Percentiles rank a stretch among this genome's conserved stretches.
Evolutionary conservation across 805 yeast genomes (phyloP).

Genomic region (Candida sonorensis): DNA sequence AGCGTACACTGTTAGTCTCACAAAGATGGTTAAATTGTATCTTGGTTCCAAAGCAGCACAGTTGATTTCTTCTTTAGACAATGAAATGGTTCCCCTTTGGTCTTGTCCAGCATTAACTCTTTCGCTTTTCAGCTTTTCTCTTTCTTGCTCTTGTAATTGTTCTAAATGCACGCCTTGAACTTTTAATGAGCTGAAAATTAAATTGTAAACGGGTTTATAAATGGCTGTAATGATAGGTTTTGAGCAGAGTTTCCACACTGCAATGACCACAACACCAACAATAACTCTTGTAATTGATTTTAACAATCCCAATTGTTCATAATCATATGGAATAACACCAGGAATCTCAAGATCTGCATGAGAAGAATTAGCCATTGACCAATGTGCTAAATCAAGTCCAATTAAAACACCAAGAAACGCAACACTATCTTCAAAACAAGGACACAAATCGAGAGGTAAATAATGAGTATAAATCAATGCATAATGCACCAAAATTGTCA

Average conservation of each 20-base stretch:
- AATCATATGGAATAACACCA: constrained; percentile 35
- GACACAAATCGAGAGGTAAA: constrained; percentile 87
- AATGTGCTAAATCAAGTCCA: constrained; percentile 65
- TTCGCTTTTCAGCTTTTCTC: background rate
- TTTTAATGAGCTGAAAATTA: constrained; percentile 4
- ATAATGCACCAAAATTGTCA: constrained; percentile 37
- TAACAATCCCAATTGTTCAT: constrained; percentile 34
- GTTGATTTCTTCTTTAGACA: constrained; percentile 7
- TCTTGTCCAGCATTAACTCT: too few relatives aligned
- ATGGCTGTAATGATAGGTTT: constrained; percentile 57
- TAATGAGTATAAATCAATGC: constrained; percentile 62
- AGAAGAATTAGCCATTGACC: constrained; percentile 30
- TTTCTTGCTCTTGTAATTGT: background rate
- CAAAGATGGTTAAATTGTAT: constrained; percentile 69
- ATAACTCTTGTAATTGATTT: constrained; percentile 41
- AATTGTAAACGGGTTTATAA: constrained; percentile 50
- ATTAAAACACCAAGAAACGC: constrained; percentile 85
- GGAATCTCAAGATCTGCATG: constrained; percentile 9
- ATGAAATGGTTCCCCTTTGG: too few relatives aligned
- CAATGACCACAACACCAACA: constrained; percentile 57
- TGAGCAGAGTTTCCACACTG: constrained; percentile 66
- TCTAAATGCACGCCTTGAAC: too few relatives aligned
- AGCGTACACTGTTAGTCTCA: constrained; percentile 71
- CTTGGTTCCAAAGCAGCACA: constrained; percentile 52
- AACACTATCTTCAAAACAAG: constrained; percentile 92